A percentile compares a stretch with the other conserved stretches of the same genome.
Conservation (phyloP, 306 rosid species). For the Luffa aegyptiaca region DNA sequence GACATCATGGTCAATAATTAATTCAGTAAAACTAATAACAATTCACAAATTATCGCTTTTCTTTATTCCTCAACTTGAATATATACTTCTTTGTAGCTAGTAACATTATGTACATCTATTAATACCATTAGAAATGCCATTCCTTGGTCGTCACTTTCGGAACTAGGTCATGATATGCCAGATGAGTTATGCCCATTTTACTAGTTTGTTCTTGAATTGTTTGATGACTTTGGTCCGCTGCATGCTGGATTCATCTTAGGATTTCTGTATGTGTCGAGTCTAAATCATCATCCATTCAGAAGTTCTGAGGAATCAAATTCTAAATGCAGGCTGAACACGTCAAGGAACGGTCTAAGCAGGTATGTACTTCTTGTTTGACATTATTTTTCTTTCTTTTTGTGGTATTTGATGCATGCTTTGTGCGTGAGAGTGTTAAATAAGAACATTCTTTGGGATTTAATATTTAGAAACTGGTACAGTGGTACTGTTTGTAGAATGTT, state of each 20-base stretch:
- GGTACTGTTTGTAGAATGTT: background rate
- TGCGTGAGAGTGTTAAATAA: background rate
- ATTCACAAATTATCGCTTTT: background rate
- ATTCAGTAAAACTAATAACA: background rate
- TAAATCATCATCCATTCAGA: conserved; percentile 13
- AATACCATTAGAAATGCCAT: background rate
- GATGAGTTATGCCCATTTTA: background rate
- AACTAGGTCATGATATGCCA: background rate
- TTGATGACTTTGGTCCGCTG: conserved; percentile 4
- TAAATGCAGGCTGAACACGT: conserved; percentile 55
- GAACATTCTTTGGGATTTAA: background rate
- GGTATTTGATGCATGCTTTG: background rate
- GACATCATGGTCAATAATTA: background rate
- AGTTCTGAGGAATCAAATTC: conserved; percentile 21
- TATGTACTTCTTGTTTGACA: conserved; percentile 13
- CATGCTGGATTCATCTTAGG: conserved; percentile 3
- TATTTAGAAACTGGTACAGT: background rate
- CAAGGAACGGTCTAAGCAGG: conserved; percentile 51
- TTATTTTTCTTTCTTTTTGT: background rate
- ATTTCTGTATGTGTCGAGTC: conserved; percentile 7
- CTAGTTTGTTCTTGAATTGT: background rate
- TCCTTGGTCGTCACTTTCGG: background rate
- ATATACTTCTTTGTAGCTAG: background rate
- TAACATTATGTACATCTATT: background rate
- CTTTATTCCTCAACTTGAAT: background rate